Base-by-base conservation (phyloP, 2,329 filamentous ascomycete species). In the Ceratocystis ficicola region DNA sequence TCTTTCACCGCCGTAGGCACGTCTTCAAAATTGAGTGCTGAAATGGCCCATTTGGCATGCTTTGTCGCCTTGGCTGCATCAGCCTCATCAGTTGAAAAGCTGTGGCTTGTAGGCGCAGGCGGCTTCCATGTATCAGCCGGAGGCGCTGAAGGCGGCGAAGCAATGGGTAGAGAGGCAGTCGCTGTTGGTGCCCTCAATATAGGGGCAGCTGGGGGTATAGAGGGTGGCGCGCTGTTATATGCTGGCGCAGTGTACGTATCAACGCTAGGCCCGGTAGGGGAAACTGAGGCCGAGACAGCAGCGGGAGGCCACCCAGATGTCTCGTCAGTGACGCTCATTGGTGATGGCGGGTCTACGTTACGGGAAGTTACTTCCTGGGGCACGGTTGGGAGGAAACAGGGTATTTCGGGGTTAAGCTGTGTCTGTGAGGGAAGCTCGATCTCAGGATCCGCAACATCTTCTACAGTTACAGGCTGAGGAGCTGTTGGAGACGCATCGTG, bases 31-130 rank as follows among this genome's bases (percentile, higher is more conserved):
- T 96, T 96, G 61, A 99, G 77, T 0, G 94, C 94, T 10, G 92
- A 96, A 52, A 97, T 95, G 0, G 94, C 94, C 90, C 90, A 99
- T 72, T 90, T 91, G 1, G 93, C 92, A 77, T 97, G 94, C 74
- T 97, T 99, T 74, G 96, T 91, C 3, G 94, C 93, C 71, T 86
- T 83, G 44, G 84, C 78, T 44, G 96, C 87, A 69, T 96, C 90
- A 41, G 75, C 72, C 6, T 70, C 68, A 48, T 70, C 69, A 2
- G 63, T 65, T 6, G 67, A 63, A 25, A 65, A 65, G 28, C 15
- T 36, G 59, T 62, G 65, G 61, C 15, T 55, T 44, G 52, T 3
- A 30, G 65, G 28, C 25, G 25, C 55, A 10, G 44, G 36, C 2
- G 64, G 28, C 6, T n/a, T 44, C n/a, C 57, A 50, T 41, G 57